Evolutionary conservation across 768 basidiomycete species (phyloP), one percentile per base, ranked within the genome.

Genomic region (Pulveroboletus ravenelii): DNA sequence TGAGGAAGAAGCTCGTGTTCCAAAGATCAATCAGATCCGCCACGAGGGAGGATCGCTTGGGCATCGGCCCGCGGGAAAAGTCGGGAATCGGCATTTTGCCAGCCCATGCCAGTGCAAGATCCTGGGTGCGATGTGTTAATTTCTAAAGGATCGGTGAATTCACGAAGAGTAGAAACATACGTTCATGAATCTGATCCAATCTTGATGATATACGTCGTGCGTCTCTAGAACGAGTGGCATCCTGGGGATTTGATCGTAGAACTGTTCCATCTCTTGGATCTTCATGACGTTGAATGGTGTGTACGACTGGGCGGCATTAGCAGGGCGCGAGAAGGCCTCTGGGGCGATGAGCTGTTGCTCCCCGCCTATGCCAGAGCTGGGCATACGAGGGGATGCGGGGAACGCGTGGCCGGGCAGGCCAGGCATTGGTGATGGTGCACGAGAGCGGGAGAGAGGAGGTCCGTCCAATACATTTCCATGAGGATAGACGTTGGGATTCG

Each of bases 121-220:
- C 89, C 86, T 90, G 51, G 5, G 15, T 12, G 17, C 0, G 25
- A 23, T 6, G 32, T 5, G 13, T 34, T 6, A 14, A 15, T 6
- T 34, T 14, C 32, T 27, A 27, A 27, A 6, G 25, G 25, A 6
- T 4, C 1, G 25, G 25, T 4, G 25, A 14, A 15, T 6, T 5
- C 32, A 15, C 6, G 32, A 34, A 5, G 3, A 36, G 44, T 6
- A 39, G 17, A 14, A 17, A 73, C 78, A 12, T 60, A 87, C 89
- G 71, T 82, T 80, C 75, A 87, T 85, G 59, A 88, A 79, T 45
- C 89, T 74, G 54, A 77, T 80, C 89, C 89, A 93, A 60, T 93
- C 89, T 48, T 85, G 82, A 53, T 78, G 76, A 53, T 81, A 81
- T 10, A 90, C 82, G 59, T 93, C 89, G 60, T 91, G 89, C 17